Base-by-base conservation (phyloP, 352 stramenopile species). In the Pythium utonaiense region DNA sequence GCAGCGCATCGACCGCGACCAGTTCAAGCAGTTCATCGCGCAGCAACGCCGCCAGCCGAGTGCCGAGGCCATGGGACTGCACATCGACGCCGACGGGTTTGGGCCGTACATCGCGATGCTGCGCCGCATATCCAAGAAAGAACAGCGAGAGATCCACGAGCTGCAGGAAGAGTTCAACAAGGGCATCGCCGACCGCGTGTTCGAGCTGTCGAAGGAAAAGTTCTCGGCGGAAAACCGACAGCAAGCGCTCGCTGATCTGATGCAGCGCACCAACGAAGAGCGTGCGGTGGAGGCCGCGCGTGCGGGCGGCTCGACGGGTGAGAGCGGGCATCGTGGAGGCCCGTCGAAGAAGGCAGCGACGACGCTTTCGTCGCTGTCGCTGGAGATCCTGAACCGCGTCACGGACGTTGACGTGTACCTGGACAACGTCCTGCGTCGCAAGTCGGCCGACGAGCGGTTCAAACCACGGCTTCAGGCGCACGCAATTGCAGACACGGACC, bases 401-500 rank as follows among this genome's bases (percentile, higher is more conserved):
- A 93, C 86, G 0, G 78, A 89, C 30, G 71, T 93, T 0, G 86
- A 95, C 54, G 82, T 91, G 53, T 91, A 91, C 61, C 55, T 95
- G 41, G 86, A 95, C 67, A 89, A 91, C 9, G 69, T 88, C n/a
- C 53, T 95, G 61, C 70, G 77, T 19, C 69, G 76, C 22, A 89
- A 91, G 59, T 60, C 70, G 21, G 67, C 79, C 22, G 60, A 69
- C 48, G 58, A 68, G 33, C 55, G 53, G 52, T 66, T 67, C 36
- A 64, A 69, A 51, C 64, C 62, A 42, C 69, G 75, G 0, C 88
- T 95, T 52, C 86, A 79, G 3, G 82, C 83, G 0, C 74, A 89
- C 42, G 71, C 79, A 19, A 93, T 93, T 40, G 82, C 80, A 0
- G 79, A 91, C 36, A 88, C 73, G 0, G 82, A 93, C 53, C 66